Evolutionary conservation across 345 rosid genomes (phyloP).

Genomic region (Linum trigynum): DNA sequence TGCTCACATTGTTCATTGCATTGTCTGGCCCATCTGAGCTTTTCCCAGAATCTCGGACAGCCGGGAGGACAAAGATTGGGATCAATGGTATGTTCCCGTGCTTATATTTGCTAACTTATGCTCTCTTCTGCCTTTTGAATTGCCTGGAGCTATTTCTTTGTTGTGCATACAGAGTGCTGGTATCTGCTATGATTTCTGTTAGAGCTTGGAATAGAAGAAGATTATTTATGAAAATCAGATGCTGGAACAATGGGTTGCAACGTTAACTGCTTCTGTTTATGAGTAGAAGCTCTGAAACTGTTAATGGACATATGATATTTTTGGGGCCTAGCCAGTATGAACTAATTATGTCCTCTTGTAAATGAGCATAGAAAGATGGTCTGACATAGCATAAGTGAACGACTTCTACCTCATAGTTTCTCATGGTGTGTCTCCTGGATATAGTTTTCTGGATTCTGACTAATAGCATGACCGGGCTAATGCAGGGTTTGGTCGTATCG

Average conservation of each 20-base stretch:
- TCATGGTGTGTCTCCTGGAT: not conserved
- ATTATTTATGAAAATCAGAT: no score
- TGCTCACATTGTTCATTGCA: constrained; percentile 13
- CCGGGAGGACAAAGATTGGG: constrained; percentile 68
- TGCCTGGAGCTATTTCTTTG: no score
- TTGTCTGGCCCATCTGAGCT: constrained; percentile 14
- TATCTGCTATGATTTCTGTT: not conserved
- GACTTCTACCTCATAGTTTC: not conserved
- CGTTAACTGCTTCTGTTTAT: no score
- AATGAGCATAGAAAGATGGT: no score
- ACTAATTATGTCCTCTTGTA: not conserved
- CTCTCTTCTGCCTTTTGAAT: no score
- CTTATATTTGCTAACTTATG: not conserved
- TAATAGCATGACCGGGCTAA: no score
- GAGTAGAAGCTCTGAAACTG: no score
- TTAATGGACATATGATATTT: no score
- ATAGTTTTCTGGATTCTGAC: not conserved
- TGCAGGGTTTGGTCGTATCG: constrained; percentile 97
- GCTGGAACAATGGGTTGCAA: no score
- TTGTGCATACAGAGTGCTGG: no score
- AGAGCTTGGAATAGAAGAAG: not conserved
- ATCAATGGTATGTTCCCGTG: constrained; percentile 60
- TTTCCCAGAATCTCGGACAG: constrained; percentile 39
- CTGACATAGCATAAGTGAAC: not conserved
- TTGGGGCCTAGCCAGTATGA: no score